These are phyloP conservation scores for Vanderwaltozyma verrucispora DNA, from an alignment of 805 yeast genomes.

Conservation along the genomic window DNA sequence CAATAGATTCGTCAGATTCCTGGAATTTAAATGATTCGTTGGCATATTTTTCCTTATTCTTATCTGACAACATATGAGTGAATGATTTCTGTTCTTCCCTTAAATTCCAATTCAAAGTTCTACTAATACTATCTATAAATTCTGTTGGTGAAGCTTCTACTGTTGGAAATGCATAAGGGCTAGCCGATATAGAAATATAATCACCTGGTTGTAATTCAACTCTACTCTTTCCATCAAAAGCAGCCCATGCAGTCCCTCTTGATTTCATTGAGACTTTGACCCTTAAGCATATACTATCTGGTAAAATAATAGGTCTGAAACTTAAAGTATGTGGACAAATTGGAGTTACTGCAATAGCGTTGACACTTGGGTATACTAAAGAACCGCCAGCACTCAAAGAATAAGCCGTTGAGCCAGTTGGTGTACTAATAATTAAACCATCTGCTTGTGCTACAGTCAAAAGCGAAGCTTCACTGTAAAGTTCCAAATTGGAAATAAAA, in stretches of 20 bases:
- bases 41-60: slow-evolving; percentile 11
- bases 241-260: slow-evolving; percentile 90
- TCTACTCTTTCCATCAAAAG: slow-evolving; percentile 88
- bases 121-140: slow-evolving; percentile 72
- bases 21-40: slow-evolving; percentile 3
- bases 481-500: slow-evolving; percentile 77
- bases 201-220: slow-evolving; percentile 77
- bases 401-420: slow-evolving; percentile 95
- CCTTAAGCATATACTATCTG: slow-evolving; percentile 82
- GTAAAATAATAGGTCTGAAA: slow-evolving; percentile 83
- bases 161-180: slow-evolving; percentile 91
- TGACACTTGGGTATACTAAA: slow-evolving; percentile 86
- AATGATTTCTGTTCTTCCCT: slow-evolving; percentile 83
- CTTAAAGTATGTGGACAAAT: slow-evolving; percentile 94
- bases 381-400: slow-evolving; percentile 94
- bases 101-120: slow-evolving; percentile 88
- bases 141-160: slow-evolving; percentile 66
- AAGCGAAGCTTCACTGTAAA: slow-evolving; percentile 78
- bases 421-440: slow-evolving; percentile 86
- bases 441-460: slow-evolving; percentile 90
- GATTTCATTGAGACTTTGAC: slow-evolving; percentile 76
- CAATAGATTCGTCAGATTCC: slow-evolving; percentile 4
- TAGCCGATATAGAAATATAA: slow-evolving; percentile 74
- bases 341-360: slow-evolving; percentile 88
- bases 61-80: slow-evolving; percentile 24